Percentiles rank a stretch among this genome's conserved stretches.
Evolutionary conservation across 208 protist genomes (phyloP).

Genomic region (Leishmania mexicana): DNA sequence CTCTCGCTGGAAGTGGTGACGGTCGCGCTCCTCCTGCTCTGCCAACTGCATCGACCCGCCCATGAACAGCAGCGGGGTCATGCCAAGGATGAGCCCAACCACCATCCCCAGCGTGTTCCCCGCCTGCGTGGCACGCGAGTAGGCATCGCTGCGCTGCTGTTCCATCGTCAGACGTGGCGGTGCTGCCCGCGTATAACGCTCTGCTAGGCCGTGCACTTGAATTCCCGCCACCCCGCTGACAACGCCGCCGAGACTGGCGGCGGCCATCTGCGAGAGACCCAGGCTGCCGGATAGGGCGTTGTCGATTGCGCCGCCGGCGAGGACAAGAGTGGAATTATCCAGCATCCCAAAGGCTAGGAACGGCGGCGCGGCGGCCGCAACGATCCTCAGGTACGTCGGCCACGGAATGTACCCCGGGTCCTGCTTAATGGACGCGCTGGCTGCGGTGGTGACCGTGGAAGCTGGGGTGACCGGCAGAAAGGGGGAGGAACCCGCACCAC

Average conservation of each 20-base stretch:
- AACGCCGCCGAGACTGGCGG: constrained; percentile 80
- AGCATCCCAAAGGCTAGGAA: constrained; percentile 89
- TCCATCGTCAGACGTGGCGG: constrained; percentile 60
- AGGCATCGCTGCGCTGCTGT: constrained; percentile 45
- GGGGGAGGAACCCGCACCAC: not conserved
- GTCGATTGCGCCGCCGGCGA: constrained; percentile 83
- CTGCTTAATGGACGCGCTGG: not conserved
- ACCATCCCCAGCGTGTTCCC: constrained; percentile 87
- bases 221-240: constrained; percentile 86
- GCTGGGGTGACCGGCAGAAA: not conserved
- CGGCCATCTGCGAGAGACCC: constrained; percentile 71
- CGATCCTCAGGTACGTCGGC: constrained; percentile 44
- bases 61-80: constrained; percentile 79
- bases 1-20: constrained; percentile 31
- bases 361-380: constrained; percentile 57
- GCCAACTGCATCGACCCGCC: constrained; percentile 28
- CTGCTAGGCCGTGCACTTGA: constrained; percentile 86
- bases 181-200: constrained; percentile 60
- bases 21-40: constrained; percentile 32
- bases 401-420: constrained; percentile 44
- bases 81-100: constrained; percentile 71
- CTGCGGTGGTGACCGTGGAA: not conserved
- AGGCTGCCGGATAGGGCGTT: constrained; percentile 60
- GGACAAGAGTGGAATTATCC: constrained; percentile 83
- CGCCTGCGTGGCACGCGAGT: constrained; percentile 41